Percentiles rank a stretch among this genome's conserved stretches.
Conservation (phyloP, 192 early-diverging fungal species). For the Coemansia sp. region DNA sequence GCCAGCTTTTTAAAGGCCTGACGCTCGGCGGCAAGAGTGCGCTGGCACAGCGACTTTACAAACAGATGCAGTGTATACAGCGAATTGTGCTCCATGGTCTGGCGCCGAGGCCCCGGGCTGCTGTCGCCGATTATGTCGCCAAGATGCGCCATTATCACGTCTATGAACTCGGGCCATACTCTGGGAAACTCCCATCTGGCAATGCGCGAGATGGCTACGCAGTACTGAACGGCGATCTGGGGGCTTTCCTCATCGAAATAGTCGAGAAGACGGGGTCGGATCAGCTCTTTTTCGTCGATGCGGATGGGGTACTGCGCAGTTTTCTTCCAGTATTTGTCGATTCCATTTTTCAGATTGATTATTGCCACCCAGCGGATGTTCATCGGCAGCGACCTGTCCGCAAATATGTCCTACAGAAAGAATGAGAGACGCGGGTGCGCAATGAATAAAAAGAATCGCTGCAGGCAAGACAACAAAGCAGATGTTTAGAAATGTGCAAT, state of each 20-base stretch:
- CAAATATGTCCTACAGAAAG: constrained; percentile 65
- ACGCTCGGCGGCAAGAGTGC: constrained; percentile 62
- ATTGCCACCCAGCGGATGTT: constrained; percentile 71
- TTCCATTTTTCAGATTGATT: constrained; percentile 85
- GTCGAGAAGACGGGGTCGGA: constrained; percentile 62
- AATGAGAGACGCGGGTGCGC: neutral
- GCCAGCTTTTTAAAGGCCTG: constrained; percentile 59
- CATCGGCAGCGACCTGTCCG: constrained; percentile 61
- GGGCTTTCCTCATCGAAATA: constrained; percentile 68
- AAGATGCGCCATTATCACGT: constrained; percentile 21
- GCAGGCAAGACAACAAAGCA: no score
- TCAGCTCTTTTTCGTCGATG: constrained; percentile 67
- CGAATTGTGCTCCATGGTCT: constrained; percentile 63
- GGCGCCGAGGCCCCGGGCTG: constrained; percentile 26
- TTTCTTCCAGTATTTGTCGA: constrained; percentile 88
- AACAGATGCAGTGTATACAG: constrained; percentile 73
- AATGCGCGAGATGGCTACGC: constrained; percentile 75
- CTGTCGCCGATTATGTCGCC: constrained; percentile 13
- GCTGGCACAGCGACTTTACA: constrained; percentile 70
- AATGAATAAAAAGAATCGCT: no score
- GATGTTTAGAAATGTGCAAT: no score
- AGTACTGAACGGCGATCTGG: constrained; percentile 71
- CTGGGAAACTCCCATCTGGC: constrained; percentile 82
- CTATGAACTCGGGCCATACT: constrained; percentile 69
- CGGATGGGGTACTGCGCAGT: constrained; percentile 54